Conservation (phyloP, 805 yeast genomes). For the Nakazawaea populi region DNA sequence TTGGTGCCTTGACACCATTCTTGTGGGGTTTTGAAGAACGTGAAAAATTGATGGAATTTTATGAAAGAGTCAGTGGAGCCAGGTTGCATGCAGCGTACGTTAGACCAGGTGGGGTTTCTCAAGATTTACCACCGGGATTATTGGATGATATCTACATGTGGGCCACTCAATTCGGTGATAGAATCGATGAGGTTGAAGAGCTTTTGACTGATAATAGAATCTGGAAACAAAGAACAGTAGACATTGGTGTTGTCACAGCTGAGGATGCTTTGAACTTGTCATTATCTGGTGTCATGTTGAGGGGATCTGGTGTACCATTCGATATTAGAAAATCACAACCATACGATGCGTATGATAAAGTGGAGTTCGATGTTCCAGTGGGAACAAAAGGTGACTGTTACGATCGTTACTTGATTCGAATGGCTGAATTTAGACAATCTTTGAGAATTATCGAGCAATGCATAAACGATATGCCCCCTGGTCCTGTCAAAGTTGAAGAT, state of each 20-base stretch:
- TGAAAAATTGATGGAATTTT: conserved; percentile 88
- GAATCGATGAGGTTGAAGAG: conserved; percentile 88
- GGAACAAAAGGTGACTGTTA: conserved; percentile 88
- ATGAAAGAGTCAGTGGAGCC: conserved; percentile 87
- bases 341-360: conserved; percentile 82
- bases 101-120: conserved; percentile 90
- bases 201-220: conserved; percentile 85
- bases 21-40: conserved; percentile 94
- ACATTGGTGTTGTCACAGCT: conserved; percentile 75
- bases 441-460: conserved; percentile 86
- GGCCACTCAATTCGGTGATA: conserved; percentile 94
- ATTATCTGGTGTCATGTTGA: conserved; percentile 81
- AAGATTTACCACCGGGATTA: conserved; percentile 80
- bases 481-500: conserved; percentile 88
- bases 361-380: conserved; percentile 83
- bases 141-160: conserved; percentile 91
- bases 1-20: conserved; percentile 90
- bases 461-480: conserved; percentile 86
- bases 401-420: conserved; percentile 82
- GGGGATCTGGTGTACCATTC: conserved; percentile 87
- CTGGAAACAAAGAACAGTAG: conserved; percentile 84
- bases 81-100: conserved; percentile 84
- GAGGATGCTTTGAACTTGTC: conserved; percentile 83
- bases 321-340: conserved; percentile 85
- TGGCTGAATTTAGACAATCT: conserved; percentile 91